Evolutionary conservation across 1,139 yeast genomes (phyloP), one percentile per base, ranked within the genome.

Genomic region (Arxiozyma telluris): DNA sequence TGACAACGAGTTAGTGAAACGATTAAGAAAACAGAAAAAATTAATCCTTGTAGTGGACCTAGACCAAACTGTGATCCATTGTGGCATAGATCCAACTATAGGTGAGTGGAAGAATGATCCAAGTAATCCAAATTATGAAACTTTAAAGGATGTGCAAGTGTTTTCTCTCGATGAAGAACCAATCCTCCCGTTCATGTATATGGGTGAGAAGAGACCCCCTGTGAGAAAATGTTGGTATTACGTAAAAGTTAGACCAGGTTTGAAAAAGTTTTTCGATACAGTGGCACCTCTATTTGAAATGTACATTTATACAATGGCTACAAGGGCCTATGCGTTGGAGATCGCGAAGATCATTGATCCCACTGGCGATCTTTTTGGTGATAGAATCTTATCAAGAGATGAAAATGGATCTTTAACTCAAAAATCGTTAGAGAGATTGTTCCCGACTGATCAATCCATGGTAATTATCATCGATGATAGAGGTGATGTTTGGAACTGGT

Each of bases 401-500:
- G 98, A 94, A 68, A 87, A 96, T 69, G 98, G 98, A 0, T 87
- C 93, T 9, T 73, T 91, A 58, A 85, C 96, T 3, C 96, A 88
- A 62, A 94, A 94, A 66, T 88, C 93, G 48, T 75, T 94, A 58
- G 84, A 87, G 64, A 76, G 98, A 57, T 74, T 94, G 52, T 94
- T 94, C 66, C 99, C 98, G 0, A 96, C 93, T 3, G 96, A 93
- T 59, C 96, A 96, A 43, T 84, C 95, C 18, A 87, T 93, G 96
- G 98, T 93, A 48, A 95, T 89, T 2, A 85, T 93, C 49, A 93
- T 93, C 57, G 99, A 93, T 70, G 99, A 93, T 68, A 80, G 99
- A 68, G 98, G 98, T 4, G 99, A 93, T 69, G 98, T 93, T 12
- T 93, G 99, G 99, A 89, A 87, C 66, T 93, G 98, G 98, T 88